Base-by-base conservation (phyloP, 2,329 filamentous ascomycete genomes). In the Diaporthe velutina region DNA sequence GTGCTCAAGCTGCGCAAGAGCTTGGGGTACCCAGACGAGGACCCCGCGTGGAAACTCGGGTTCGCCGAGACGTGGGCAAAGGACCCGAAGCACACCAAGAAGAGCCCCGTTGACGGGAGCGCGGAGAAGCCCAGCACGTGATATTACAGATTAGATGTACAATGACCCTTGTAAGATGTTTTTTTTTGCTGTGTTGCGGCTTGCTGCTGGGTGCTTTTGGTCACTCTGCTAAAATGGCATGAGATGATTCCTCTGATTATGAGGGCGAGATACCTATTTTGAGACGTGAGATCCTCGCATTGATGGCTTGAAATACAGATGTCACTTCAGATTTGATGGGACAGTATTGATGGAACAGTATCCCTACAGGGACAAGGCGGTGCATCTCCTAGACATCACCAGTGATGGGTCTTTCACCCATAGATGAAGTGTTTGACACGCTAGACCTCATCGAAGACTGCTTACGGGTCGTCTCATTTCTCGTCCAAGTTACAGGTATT, bases 11-110 rank as follows among this genome's bases (percentile, higher is more conserved):
- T 98, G 30, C 89, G 96, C 76, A 88, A 90, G 77, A 88, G 88
- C 58, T 85, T 93, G 74, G 96, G 95, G 1, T 91, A 93, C 76
- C 90, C 93, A 0, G 95, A 98, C 75, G 93, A 97, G 78, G 94
- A 98, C 78, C 92, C 94, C 0, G 70, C 58, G 17, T 57, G 60
- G 68, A 92, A 93, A 78, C 89, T 92, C 64, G 93, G 92, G 12
- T 84, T 96, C 38, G 95, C 94, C 0, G 94, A 96, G 83, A 98
- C 95, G 1, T 98, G 95, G 93, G 86, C 89, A 2, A 84, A 85
- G 66, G 89, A 90, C 75, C 87, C 86, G 22, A 82, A 82, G 45
- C 82, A 84, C 58, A 85, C 83, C 73, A 90, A 88, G 78, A 87
- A 84, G 81, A 91, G 89, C 75, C 83, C 85, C 5, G 88, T 91